Base-by-base conservation (phyloP, 202 grass and related monocot genomes). In the Setaria italica region DNA sequence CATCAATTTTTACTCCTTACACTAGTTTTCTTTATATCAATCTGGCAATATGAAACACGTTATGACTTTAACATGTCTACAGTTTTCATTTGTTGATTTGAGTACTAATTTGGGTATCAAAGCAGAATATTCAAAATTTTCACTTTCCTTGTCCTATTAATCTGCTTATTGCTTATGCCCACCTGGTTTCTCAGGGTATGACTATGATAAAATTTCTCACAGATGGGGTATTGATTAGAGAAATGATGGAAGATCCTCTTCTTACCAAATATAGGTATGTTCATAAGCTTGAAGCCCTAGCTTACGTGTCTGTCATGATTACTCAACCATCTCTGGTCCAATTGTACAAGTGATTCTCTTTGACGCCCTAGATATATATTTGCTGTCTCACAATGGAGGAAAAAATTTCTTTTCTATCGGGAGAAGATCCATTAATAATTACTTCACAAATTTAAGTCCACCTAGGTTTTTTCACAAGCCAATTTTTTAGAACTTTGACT, bases 171-270 rank as follows among this genome's bases (percentile, higher is more conserved):
- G 30, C 85, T 84, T 72, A 77, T 76, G 30, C 33, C 56, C 14
- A 58, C 73, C 70, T 71, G n/a, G 56, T 95, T 69, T 85, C 64
- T 70, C 86, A 99, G 96, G 86, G 85, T 86, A 76, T 85, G 67
- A 99, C 96, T 48, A 88, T 84, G 91, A 90, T 99, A 73, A 99
- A 95, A 89, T 95, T 99, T 91, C 96, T 99, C 72, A 99, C 96
- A 37, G 93, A 99, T 87, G 96, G 93, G n/a, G 91, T 99, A 79
- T 84, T 95, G 84, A 90, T 99, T 70, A 99, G 96, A 93, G 96
- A 99, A 92, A 99, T 95, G 96, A 99, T 99, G 96, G 91, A 99
- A 66, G 96, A 95, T 87, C 96, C 93, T 85, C 93, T 94, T 92
- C 55, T 99, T 47, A 94, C 86, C 69, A 95, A 95, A 85, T 99